A percentile compares a stretch with the other conserved stretches of the same genome.
These are phyloP conservation scores for Waltiozyma sp. DNA, from an alignment of 1,139 yeast species.

Conservation along the genomic window DNA sequence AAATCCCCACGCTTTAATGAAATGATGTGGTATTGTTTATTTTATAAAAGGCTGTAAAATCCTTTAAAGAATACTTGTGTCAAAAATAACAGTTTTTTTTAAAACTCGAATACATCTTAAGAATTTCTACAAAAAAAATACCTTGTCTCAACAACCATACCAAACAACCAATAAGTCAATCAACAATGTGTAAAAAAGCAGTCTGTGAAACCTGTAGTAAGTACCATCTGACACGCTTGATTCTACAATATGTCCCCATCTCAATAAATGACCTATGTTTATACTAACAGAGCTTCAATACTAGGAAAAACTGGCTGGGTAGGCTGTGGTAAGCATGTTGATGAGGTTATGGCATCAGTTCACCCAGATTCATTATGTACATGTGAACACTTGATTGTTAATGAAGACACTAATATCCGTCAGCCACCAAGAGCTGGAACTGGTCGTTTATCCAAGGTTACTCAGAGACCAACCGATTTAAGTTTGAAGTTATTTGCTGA, in stretches of 20 bases:
- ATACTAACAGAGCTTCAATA: neutral
- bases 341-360: conserved; percentile 25
- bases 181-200: conserved; percentile 24
- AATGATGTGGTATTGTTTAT: no score
- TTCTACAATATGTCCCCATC: no score
- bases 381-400: conserved; percentile 17
- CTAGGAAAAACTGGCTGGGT: conserved; percentile 31
- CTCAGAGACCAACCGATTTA: neutral
- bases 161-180: neutral
- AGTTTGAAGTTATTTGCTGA: neutral
- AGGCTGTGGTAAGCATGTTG: conserved; percentile 30
- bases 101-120: no score
- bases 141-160: neutral
- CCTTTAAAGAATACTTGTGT: no score
- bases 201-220: conserved; percentile 28
- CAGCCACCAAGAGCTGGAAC: conserved; percentile 21
- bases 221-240: conserved; percentile 2
- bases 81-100: no score
- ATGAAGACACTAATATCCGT: conserved; percentile 6
- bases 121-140: neutral
- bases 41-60: no score
- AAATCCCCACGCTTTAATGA: no score
- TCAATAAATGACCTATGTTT: neutral
- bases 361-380: conserved; percentile 18
- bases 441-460: conserved; percentile 9